Conservation (phyloP, 108 stramenopile genomes). For the Cyclostephanos tholiformis region DNA sequence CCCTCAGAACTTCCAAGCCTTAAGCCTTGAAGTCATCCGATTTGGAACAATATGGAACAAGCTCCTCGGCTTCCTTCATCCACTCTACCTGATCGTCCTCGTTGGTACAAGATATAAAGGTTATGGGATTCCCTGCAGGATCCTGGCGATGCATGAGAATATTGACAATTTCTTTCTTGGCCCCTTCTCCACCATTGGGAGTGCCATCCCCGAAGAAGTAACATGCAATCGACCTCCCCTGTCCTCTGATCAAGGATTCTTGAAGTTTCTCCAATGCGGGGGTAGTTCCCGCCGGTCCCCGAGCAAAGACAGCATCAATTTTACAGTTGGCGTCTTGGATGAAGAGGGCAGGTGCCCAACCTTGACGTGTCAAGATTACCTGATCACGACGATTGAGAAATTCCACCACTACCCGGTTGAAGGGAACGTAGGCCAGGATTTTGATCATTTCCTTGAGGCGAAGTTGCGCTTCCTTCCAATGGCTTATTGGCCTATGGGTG, state of each 20-base stretch:
- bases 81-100: conserved; percentile 56
- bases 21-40: conserved; percentile 53
- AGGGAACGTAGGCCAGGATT: conserved; percentile 56
- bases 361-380: conserved; percentile 35
- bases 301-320: conserved; percentile 46
- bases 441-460: conserved; percentile 61
- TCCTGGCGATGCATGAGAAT: conserved; percentile 46
- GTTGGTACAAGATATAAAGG: conserved; percentile 60
- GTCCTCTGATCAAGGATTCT: conserved; percentile 43
- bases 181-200: conserved; percentile 54
- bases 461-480: conserved; percentile 53
- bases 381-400: conserved; percentile 55
- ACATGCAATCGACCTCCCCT: conserved; percentile 40
- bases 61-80: conserved; percentile 64
- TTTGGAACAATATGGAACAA: conserved; percentile 52
- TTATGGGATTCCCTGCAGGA: conserved; percentile 53
- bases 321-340: conserved; percentile 35
- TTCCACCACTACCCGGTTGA: conserved; percentile 45
- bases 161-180: conserved; percentile 46
- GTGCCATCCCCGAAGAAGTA: conserved; percentile 61
- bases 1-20: conserved; percentile 44
- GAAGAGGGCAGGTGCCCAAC: conserved; percentile 32
- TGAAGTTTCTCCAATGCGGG: conserved; percentile 56
- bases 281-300: conserved; percentile 45
- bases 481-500: conserved; percentile 25